Conservation (phyloP, 1,139 yeast genomes). For the Starmera stellimalicola region DNA sequence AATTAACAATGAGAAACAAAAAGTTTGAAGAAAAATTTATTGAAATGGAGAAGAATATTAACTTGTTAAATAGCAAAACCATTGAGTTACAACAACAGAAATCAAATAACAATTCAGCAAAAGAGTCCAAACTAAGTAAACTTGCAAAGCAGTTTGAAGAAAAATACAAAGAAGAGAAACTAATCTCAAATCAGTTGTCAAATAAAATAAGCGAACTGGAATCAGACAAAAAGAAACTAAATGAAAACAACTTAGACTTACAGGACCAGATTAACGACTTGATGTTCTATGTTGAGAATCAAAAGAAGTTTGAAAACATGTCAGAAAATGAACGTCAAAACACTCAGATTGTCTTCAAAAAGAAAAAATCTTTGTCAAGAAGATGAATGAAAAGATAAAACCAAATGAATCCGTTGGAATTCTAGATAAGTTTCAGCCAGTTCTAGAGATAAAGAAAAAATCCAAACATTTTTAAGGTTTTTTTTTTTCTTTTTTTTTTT, state of each 20-base stretch:
- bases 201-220: slow-evolving; percentile 44
- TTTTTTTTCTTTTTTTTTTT: neutral
- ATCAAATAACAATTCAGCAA: slow-evolving; percentile 8
- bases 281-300: slow-evolving; percentile 73
- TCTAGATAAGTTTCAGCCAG: neutral
- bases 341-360: slow-evolving; percentile 49
- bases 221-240: slow-evolving; percentile 25
- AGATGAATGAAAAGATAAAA: too few relatives aligned
- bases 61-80: slow-evolving; percentile 20
- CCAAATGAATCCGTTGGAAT: too few relatives aligned
- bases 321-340: slow-evolving; percentile 60
- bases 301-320: slow-evolving; percentile 60
- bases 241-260: slow-evolving; percentile 39
- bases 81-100: too few relatives aligned
- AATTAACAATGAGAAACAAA: too few relatives aligned
- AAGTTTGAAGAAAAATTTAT: too few relatives aligned
- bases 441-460: slow-evolving; percentile 19
- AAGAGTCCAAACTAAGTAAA: slow-evolving; percentile 24
- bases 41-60: slow-evolving; percentile 30
- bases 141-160: slow-evolving; percentile 21
- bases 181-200: slow-evolving; percentile 47
- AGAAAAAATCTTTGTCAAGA: neutral
- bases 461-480: slow-evolving; percentile 4
- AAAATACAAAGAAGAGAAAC: slow-evolving; percentile 36
- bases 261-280: slow-evolving; percentile 68